phyloP scores from a whole-genome alignment of 257 asterid genomes.

The Plantago ovata region DNA sequence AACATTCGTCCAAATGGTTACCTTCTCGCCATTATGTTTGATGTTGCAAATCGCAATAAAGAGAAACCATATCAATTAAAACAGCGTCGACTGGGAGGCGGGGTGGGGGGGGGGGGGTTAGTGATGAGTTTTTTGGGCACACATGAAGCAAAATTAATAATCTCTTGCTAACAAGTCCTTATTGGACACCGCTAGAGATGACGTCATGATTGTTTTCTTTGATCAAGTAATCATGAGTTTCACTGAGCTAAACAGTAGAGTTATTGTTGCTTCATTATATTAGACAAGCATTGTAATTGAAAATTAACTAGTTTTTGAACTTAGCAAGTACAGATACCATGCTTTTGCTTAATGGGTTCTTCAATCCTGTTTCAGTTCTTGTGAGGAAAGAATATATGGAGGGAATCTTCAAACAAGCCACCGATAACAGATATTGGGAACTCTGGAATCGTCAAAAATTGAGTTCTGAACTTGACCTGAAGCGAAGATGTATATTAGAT shows the following conservation, averaged over 20 bases:
- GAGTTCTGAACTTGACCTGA: constrained; percentile 80
- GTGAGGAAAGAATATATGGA: constrained; percentile 76
- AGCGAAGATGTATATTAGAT: constrained; percentile 56
- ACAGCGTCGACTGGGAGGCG: not conserved
- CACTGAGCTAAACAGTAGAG: too few relatives aligned
- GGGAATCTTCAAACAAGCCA: constrained; percentile 82
- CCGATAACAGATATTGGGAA: constrained; percentile 78
- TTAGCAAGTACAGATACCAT: not conserved
- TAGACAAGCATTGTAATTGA: too few relatives aligned
- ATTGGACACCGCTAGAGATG: too few relatives aligned
- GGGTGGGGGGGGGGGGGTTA: too few relatives aligned
- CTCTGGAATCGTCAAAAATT: constrained; percentile 88
- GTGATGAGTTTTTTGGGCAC: too few relatives aligned
- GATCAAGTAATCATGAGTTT: too few relatives aligned
- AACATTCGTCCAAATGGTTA: not conserved
- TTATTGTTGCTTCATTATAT: too few relatives aligned
- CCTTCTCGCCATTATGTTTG: not conserved
- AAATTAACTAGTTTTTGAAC: not conserved
- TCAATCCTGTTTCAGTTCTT: constrained; percentile 45
- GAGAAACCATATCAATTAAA: not conserved
- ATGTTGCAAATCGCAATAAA: too few relatives aligned
- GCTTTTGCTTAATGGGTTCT: constrained; percentile 19
- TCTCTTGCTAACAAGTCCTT: too few relatives aligned
- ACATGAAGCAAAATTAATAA: too few relatives aligned
- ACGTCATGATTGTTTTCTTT: too few relatives aligned